phyloP scores from a whole-genome alignment of 2,329 filamentous ascomycete genomes.

The Aspergillus quadricinctus region DNA sequence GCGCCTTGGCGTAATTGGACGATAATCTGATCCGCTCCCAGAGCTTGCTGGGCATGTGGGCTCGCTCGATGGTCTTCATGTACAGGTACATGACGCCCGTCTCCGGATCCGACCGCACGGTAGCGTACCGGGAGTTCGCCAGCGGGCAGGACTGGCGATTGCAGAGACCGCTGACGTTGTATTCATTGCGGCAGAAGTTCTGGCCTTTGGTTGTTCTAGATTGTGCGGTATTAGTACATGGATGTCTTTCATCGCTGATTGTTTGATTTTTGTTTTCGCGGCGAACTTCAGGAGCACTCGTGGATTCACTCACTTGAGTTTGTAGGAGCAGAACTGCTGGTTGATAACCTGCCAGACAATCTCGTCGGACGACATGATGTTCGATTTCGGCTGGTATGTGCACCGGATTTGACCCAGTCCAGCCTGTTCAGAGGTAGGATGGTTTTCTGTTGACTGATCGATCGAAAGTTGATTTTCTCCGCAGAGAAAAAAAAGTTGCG shows the following conservation, averaged over 20 bases:
- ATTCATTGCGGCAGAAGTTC: slow-evolving; percentile 93
- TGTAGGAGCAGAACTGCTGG: slow-evolving; percentile 92
- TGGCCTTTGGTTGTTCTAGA: slow-evolving; percentile 73
- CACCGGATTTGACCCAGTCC: slow-evolving; percentile 10
- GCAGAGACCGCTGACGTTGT: slow-evolving; percentile 80
- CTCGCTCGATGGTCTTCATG: slow-evolving; percentile 90
- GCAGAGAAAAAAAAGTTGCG: slow-evolving; percentile 30
- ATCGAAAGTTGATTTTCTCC: slow-evolving; percentile 13
- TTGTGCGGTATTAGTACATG: slow-evolving; percentile 6
- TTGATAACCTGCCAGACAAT: slow-evolving; percentile 98
- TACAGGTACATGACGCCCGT: slow-evolving; percentile 87
- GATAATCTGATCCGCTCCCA: slow-evolving; percentile 93
- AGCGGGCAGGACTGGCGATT: slow-evolving; percentile 85
- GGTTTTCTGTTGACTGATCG: slow-evolving; percentile 13
- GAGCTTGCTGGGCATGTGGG: slow-evolving; percentile 81
- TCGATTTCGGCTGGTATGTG: slow-evolving; percentile 3
- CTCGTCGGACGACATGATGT: slow-evolving; percentile 80
- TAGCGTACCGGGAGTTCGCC: slow-evolving; percentile 89
- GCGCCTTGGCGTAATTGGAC: slow-evolving; percentile 83
- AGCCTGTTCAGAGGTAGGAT: slow-evolving; percentile 17
- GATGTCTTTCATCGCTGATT: not conserved
- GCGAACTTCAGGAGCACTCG: slow-evolving; percentile 6
- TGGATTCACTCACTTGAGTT: slow-evolving; percentile 67
- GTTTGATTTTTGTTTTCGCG: not conserved
- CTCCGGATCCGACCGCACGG: slow-evolving; percentile 74